Evolutionary conservation across 352 stramenopile species (phyloP), one percentile per base, ranked within the genome.

Genomic region (Globisporangium perplexum): DNA sequence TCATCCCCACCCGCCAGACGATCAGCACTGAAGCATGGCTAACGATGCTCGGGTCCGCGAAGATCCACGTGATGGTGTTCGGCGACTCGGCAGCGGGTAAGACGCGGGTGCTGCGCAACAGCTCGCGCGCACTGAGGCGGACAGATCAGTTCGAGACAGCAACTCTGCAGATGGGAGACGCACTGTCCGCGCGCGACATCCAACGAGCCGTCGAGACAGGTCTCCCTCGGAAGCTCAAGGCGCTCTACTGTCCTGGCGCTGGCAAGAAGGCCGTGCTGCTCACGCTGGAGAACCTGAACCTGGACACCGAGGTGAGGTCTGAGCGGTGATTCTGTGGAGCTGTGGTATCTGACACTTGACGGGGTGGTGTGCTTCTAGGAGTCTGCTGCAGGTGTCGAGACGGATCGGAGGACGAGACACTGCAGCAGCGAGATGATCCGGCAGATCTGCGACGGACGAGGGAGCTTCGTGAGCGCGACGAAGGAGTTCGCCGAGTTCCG

Each of bases 401-500:
- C 28, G 3, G 28, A 15, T 17, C 15, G 5, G 18, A 30, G n/a
- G 18, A 50, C 50, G 23, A 42, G 66, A 12, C 53, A 63, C 1
- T 83, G 72, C 50, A 69, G 72, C 50, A 69, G 53, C 3, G 74
- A 78, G 22, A 79, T 86, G 66, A 71, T 90, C 45, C 71, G 77
- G 14, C 80, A 90, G 59, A 53, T 90, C 3, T 69, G 66, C 18
- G 80, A 90, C 50, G 64, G 58, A 0, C 77, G 66, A 44, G 77
- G 75, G 8, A 79, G 68, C 31, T 88, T 86, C 26, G 51, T 81
- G 26, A 68, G 68, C 28, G 30, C 69, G 4, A 71, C 74, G 4
- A 83, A 83, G 41, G 71, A 80, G 47, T 88, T 72, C 50, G 72
- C 74, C 12, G 71, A 86, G 51, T 84, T 86, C 47, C 60, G 65